Evolutionary conservation across 768 basidiomycete species (phyloP), one percentile per base, ranked within the genome.

Genomic region (Amanita thiersii): DNA sequence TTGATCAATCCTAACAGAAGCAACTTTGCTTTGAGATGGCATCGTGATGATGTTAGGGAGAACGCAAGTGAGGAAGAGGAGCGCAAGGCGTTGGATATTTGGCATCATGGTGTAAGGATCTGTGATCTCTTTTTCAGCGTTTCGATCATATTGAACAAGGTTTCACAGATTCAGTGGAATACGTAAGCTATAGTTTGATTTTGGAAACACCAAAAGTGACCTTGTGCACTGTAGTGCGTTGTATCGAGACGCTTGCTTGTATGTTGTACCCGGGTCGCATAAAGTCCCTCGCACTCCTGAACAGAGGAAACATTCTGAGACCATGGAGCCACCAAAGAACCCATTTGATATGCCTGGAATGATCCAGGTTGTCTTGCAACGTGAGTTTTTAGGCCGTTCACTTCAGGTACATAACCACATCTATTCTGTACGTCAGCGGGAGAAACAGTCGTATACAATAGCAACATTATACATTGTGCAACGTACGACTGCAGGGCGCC

Each of bases 391-490:
- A 39, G 5, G 15, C 37, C n/a, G 4, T 15, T 17, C 38, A 7
- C 14, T 40, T 21, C 3, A 2, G 17, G 30, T n/a, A n/a, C 24
- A 29, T 11, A 15, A 29, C 20, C 37, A 29, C 17, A 20, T 20
- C 31, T 24, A 8, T 5, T 29, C 31, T 48, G n/a, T n/a, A n/a
- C n/a, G n/a, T n/a, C n/a, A 81, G 83, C 77, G 0, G 83, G 85
- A 0, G 79, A 88, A 45, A 81, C 80, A 0, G 81, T 83, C 17
- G 87, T 88, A 57, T 87, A 88, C 56, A 84, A 85, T 53, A 77
- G 72, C 48, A 87, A 88, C 54, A 79, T 87, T 44, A 63, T 88
- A 7, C 86, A 88, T 50, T 82, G 81, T 42, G 84, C 77, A 3
- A 66, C 69, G 4, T 88, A 88, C 55, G 68, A 66, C 44, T 61